A percentile compares a stretch with the other conserved stretches of the same genome.
These are phyloP conservation scores for Globisporangium cystogenes DNA, from an alignment of 352 stramenopile genomes.

Conservation along the genomic window DNA sequence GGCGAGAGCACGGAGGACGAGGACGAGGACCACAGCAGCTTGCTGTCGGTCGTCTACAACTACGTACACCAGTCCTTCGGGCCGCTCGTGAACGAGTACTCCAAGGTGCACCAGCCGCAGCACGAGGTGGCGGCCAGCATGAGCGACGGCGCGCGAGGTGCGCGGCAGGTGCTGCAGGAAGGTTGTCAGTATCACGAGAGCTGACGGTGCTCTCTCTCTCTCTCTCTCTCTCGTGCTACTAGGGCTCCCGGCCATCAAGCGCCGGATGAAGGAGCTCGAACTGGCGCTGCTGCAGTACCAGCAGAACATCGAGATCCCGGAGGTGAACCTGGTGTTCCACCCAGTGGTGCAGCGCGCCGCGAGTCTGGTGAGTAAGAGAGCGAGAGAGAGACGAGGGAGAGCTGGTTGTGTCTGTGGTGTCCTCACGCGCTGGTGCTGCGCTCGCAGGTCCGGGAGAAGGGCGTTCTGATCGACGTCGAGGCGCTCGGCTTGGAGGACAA, in stretches of 20 bases:
- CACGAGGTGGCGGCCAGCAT: conserved; percentile 43
- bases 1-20: conserved; percentile 60
- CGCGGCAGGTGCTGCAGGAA: not conserved
- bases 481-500: conserved; percentile 76
- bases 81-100: conserved; percentile 83
- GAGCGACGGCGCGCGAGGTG: conserved; percentile 56
- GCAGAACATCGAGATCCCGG: conserved; percentile 93
- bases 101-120: conserved; percentile 76
- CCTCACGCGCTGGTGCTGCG: not conserved
- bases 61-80: conserved; percentile 87
- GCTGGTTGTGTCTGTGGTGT: not conserved
- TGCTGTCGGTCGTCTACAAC: conserved; percentile 85
- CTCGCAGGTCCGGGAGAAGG: conserved; percentile 58
- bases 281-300: conserved; percentile 92
- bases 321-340: conserved; percentile 88
- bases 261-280: conserved; percentile 92
- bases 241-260: conserved; percentile 81
- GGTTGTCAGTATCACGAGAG: too few relatives aligned
- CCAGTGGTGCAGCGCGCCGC: conserved; percentile 82
- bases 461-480: conserved; percentile 75
- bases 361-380: conserved; percentile 21
- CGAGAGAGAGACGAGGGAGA: too few relatives aligned
- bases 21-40: conserved; percentile 53
- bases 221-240: conserved; percentile 15
- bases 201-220: not conserved